These are phyloP conservation scores for Fallopia convolvulus DNA, from an alignment of 148 eudicot species.

Conservation along the genomic window DNA sequence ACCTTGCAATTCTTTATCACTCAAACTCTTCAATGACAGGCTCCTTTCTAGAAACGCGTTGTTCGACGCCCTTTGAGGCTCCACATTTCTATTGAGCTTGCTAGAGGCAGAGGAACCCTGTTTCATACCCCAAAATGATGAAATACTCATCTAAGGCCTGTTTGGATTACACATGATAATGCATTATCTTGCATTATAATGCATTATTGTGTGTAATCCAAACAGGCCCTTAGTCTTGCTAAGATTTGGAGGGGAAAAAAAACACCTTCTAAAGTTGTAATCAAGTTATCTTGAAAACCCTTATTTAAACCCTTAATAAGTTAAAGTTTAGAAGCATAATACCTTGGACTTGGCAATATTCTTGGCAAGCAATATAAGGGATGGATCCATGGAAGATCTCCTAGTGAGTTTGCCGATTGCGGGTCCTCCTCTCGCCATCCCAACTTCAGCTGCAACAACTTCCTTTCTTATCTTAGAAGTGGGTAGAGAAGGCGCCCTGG, in stretches of 20 bases:
- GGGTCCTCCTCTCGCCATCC: slow-evolving; percentile 7
- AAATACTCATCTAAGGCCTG: neutral
- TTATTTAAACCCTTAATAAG: too few species aligned
- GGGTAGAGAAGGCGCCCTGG: slow-evolving; percentile 31
- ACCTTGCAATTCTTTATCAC: slow-evolving; percentile 27
- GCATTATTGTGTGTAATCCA: too few species aligned
- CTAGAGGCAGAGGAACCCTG: neutral
- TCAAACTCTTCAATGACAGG: slow-evolving; percentile 26
- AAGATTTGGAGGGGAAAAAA: too few species aligned
- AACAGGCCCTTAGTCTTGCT: too few species aligned
- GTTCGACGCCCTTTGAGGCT: slow-evolving; percentile 2
- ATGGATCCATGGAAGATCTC: slow-evolving; percentile 47
- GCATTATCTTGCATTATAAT: too few species aligned
- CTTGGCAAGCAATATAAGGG: slow-evolving; percentile 39
- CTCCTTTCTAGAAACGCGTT: slow-evolving; percentile 14
- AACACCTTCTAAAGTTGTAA: too few species aligned
- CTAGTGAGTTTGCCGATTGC: slow-evolving; percentile 21
- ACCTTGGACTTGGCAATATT: slow-evolving; percentile 31
- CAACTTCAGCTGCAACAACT: slow-evolving; percentile 7
- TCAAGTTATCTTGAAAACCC: too few species aligned
- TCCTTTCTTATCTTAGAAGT: slow-evolving; percentile 17
- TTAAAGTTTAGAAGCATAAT: neutral
- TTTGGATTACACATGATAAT: too few species aligned
- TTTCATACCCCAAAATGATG: slow-evolving; percentile 8
- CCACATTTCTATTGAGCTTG: neutral